Evolutionary conservation across 148 eudicot species (phyloP).

Genomic region (Cornus kousa): DNA sequence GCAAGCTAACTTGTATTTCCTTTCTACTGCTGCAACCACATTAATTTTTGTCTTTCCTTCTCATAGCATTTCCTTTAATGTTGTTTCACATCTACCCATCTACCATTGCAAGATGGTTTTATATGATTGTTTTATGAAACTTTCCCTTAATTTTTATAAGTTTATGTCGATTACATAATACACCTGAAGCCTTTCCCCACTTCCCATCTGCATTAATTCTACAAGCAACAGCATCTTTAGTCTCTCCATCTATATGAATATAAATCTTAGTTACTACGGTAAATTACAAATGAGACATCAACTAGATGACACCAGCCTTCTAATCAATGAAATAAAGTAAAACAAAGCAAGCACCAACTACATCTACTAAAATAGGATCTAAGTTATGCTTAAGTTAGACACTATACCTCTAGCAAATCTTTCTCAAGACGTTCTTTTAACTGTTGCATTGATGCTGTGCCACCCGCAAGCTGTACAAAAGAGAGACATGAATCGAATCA

Average conservation of each 20-base stretch:
- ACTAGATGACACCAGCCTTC: not conserved
- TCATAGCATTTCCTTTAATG: not conserved
- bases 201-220: too few relatives aligned
- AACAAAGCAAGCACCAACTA: constrained; percentile 3
- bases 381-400: not conserved
- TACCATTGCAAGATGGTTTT: too few relatives aligned
- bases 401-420: constrained; percentile 80
- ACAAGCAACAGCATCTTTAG: too few relatives aligned
- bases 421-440: constrained; percentile 98
- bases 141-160: too few relatives aligned
- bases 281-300: too few relatives aligned
- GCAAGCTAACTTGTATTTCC: not conserved
- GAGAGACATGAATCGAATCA: not conserved
- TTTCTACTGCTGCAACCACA: not conserved
- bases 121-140: too few relatives aligned
- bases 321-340: not conserved
- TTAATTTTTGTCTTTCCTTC: not conserved
- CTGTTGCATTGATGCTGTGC: constrained; percentile 97
- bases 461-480: constrained; percentile 83
- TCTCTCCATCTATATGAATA: too few relatives aligned
- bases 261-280: too few relatives aligned
- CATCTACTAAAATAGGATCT: constrained; percentile 1
- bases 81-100: too few relatives aligned
- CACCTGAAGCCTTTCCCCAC: too few relatives aligned
- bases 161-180: too few relatives aligned